A percentile compares a stretch with the other conserved stretches of the same genome.
Evolutionary conservation across 169 alveolate species (phyloP).

Genomic region (Plasmodium berghei): DNA sequence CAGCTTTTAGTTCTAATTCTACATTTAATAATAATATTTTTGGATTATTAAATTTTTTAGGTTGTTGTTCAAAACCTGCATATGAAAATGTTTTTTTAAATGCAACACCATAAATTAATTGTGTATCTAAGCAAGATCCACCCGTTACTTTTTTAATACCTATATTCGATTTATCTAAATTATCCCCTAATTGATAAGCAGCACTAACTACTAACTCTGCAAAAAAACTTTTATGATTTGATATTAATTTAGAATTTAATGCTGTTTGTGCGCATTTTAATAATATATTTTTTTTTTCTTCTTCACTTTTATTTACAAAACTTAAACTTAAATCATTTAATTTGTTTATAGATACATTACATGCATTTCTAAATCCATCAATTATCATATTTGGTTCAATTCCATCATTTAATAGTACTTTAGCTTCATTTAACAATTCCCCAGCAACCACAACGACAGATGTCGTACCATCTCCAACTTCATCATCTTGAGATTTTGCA

Average conservation of each 20-base stretch:
- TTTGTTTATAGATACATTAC: slow-evolving; percentile 86
- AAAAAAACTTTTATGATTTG: slow-evolving; percentile 95
- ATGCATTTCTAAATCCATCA: slow-evolving; percentile 94
- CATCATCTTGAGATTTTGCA: slow-evolving; percentile 97
- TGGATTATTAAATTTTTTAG: slow-evolving; percentile 95
- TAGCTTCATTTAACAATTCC: slow-evolving; percentile 95
- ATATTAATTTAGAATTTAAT: slow-evolving; percentile 95
- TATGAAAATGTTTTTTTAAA: slow-evolving; percentile 98
- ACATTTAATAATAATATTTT: slow-evolving; percentile 94
- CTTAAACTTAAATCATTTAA: slow-evolving; percentile 84
- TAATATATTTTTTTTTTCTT: slow-evolving; percentile 90
- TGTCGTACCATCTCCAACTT: slow-evolving; percentile 98
- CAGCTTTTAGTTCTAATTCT: slow-evolving; percentile 98
- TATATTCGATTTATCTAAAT: slow-evolving; percentile 93
- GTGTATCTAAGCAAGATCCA: slow-evolving; percentile 94
- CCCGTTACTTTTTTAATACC: slow-evolving; percentile 98
- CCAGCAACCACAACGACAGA: slow-evolving; percentile 97
- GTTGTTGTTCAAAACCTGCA: slow-evolving; percentile 99
- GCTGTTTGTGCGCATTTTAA: slow-evolving; percentile 98
- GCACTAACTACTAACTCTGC: slow-evolving; percentile 97
- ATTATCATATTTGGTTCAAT: slow-evolving; percentile 96
- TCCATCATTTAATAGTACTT: slow-evolving; percentile 95
- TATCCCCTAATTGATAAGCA: slow-evolving; percentile 93
- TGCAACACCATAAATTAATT: slow-evolving; percentile 97
- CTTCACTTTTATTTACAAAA: slow-evolving; percentile 82